A percentile compares a stretch with the other conserved stretches of the same genome.
Conservation (phyloP, 805 yeast genomes). For the Pichia ethanolica region DNA sequence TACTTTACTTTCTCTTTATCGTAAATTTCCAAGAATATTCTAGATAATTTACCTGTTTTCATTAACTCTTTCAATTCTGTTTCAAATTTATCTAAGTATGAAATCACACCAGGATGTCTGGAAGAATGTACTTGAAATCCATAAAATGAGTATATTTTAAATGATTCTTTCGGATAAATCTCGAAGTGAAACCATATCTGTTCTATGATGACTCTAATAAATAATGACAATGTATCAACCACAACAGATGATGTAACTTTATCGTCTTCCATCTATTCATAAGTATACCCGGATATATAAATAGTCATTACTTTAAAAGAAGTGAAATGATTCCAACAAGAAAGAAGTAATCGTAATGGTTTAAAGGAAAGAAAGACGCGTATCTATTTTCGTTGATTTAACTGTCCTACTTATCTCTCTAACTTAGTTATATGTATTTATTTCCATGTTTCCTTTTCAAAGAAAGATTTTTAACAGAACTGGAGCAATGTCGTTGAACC, state of each 20-base stretch:
- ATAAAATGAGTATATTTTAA: constrained; percentile 35
- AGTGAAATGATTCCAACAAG: not conserved
- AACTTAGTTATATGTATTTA: no score
- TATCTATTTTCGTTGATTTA: no score
- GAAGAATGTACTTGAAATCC: constrained; percentile 35
- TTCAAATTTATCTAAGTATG: constrained; percentile 29
- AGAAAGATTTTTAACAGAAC: no score
- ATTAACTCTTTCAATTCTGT: constrained; percentile 17
- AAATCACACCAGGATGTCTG: constrained; percentile 39
- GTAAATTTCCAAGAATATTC: constrained; percentile 20
- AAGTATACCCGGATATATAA: not conserved
- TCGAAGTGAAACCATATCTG: constrained; percentile 45
- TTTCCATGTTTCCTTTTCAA: no score
- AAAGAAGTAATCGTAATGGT: no score
- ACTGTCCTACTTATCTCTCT: no score
- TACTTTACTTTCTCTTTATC: constrained; percentile 10
- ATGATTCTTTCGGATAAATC: constrained; percentile 48
- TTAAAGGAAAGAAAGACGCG: no score
- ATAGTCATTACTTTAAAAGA: not conserved
- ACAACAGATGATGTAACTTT: not conserved
- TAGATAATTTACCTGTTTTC: constrained; percentile 17
- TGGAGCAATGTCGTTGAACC: constrained; percentile 22
- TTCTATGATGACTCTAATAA: constrained; percentile 25
- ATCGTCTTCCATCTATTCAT: not conserved
- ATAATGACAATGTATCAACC: not conserved